Base-by-base conservation (phyloP, 2,329 filamentous ascomycete genomes). In the Cordyceps tenuipes region DNA sequence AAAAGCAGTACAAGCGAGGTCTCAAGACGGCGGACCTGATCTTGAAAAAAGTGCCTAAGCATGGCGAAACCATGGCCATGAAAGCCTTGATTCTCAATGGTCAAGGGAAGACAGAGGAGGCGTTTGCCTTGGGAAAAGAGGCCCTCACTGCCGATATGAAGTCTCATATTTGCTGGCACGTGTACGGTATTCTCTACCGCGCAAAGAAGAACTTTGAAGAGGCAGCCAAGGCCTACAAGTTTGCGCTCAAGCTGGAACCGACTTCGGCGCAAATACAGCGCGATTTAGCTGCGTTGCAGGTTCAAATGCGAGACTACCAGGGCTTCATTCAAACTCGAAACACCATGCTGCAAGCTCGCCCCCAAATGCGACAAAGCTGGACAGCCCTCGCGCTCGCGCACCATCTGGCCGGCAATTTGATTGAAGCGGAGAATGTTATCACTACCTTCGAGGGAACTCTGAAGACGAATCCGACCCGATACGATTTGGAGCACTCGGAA, bases 101-200 rank as follows among this genome's bases (percentile, higher is more conserved):
- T 49, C 88, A 93, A 75, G 91, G 91, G 67, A 93, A 96, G 76
- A 87, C 88, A 34, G 91, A 96, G 61, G 94, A 99, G 76, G 95
- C 95, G 0, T 99, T 99, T 72, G 84, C 87, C 50, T 82, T 99
- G 62, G 93, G 90, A 69, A 99, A 97, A 77, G 84, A 91, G 65
- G 94, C 95, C 39, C 81, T 99, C 68, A 91, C 88, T 66, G 91
- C 92, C 69, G 92, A 97, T 73, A 97, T 99, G 92, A 97, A 95
- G 79, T 97, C 92, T 69, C 93, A 97, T 76, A 92, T 99, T 69
- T 97, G 92, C 80, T 99, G 94, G 94, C 95, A 99, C 75, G 94
- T 99, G 63, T 99, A 97, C 73, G 94, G 95, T 36, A 77, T 99
- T 66, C 82, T 99, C 55, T 97, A 96, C 76, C 87, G 93, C 56